These are phyloP conservation scores for Malus hybrid DNA, from an alignment of 331 rosid genomes.

Conservation along the genomic window DNA sequence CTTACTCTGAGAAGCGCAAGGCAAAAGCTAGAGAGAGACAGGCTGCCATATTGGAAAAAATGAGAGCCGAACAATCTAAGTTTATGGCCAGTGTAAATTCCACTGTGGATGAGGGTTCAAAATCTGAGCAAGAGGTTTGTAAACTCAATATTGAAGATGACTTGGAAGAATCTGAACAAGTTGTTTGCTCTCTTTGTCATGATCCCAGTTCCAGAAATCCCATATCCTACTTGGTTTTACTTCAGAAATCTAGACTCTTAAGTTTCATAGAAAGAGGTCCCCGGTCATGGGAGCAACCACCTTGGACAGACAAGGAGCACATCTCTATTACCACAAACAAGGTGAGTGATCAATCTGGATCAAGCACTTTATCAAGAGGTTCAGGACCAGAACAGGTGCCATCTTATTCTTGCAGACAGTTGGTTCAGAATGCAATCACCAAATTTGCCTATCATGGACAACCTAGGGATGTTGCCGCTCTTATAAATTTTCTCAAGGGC, in stretches of 20 bases:
- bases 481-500: constrained; percentile 43
- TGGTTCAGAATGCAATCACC: constrained; percentile 46
- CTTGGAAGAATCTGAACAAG: constrained; percentile 49
- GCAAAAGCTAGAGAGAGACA: constrained; percentile 94
- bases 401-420: constrained; percentile 33
- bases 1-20: constrained; percentile 85
- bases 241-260: constrained; percentile 93
- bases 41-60: constrained; percentile 90
- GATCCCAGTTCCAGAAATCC: constrained; percentile 62
- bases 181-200: constrained; percentile 92
- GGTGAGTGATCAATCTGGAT: constrained; percentile 30
- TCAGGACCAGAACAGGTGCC: constrained; percentile 32
- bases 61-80: constrained; percentile 89
- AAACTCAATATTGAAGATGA: constrained; percentile 32
- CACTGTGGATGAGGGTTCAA: constrained; percentile 45
- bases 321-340: constrained; percentile 24
- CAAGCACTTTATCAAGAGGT: constrained; percentile 26
- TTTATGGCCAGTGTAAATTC: constrained; percentile 76
- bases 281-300: constrained; percentile 60
- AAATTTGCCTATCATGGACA: constrained; percentile 46
- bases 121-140: constrained; percentile 35
- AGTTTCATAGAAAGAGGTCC: constrained; percentile 70
- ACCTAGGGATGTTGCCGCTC: constrained; percentile 44
- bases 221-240: constrained; percentile 71
- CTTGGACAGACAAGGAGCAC: constrained; percentile 36